Percentiles rank a stretch among this genome's conserved stretches.
Conservation (phyloP, 768 basidiomycete species). For the Lenzites betulinus region DNA sequence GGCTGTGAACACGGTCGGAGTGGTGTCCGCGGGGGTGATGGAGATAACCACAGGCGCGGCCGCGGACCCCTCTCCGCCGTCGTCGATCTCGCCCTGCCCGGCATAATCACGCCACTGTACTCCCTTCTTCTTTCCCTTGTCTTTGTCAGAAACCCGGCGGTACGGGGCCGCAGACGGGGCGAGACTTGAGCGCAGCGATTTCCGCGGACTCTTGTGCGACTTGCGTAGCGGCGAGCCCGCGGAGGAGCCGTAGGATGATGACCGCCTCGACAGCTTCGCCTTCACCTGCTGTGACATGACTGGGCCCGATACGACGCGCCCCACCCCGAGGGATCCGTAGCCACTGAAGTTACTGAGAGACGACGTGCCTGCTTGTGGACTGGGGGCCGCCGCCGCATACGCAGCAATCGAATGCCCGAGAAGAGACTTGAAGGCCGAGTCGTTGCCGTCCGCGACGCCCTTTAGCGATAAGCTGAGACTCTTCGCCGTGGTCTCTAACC, state of each 20-base stretch:
- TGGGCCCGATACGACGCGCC: conserved; percentile 53
- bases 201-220: conserved; percentile 50
- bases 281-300: conserved; percentile 33
- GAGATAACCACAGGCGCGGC: conserved; percentile 20
- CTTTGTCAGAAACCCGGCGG: conserved; percentile 63
- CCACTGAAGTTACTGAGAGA: conserved; percentile 52
- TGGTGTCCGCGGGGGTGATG: conserved; percentile 19
- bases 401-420: conserved; percentile 67
- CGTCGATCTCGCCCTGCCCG: conserved; percentile 80
- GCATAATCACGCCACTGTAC: conserved; percentile 89
- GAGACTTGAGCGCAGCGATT: conserved; percentile 69
- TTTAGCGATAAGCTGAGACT: conserved; percentile 54
- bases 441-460: conserved; percentile 63
- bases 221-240: conserved; percentile 46
- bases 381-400: conserved; percentile 46
- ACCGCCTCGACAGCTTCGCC: conserved; percentile 43
- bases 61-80: conserved; percentile 43
- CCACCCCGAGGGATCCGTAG: conserved; percentile 48
- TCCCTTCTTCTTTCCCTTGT: conserved; percentile 65
- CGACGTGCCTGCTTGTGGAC: conserved; percentile 22
- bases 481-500: conserved; percentile 41
- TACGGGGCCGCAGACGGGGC: conserved; percentile 51
- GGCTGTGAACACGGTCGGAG: conserved; percentile 33
- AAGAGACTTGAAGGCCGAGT: conserved; percentile 65
- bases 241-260: conserved; percentile 44